These are phyloP conservation scores for Zizania latifolia DNA, from an alignment of 176 grass and related monocot genomes.

Conservation along the genomic window DNA sequence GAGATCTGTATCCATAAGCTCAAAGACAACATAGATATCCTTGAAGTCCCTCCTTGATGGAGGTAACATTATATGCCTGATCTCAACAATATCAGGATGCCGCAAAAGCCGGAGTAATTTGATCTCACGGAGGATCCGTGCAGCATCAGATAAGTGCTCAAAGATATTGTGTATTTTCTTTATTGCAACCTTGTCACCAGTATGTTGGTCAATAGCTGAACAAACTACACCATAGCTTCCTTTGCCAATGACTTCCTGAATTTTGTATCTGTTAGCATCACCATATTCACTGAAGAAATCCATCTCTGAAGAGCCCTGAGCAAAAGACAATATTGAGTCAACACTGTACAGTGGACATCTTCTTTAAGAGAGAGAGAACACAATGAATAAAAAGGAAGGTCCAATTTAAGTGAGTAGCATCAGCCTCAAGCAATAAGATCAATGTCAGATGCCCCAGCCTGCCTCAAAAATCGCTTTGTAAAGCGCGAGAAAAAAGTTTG, in stretches of 20 bases:
- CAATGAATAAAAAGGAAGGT: background rate
- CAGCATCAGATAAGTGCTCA: slow-evolving; percentile 89
- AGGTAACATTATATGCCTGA: slow-evolving; percentile 95
- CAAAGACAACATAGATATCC: slow-evolving; percentile 98
- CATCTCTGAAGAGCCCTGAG: slow-evolving; percentile 71
- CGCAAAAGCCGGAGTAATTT: slow-evolving; percentile 78
- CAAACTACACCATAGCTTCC: slow-evolving; percentile 95
- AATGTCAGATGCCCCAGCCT: slow-evolving; percentile 10
- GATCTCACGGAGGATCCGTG: slow-evolving; percentile 85
- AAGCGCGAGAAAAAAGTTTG: slow-evolving; percentile 2
- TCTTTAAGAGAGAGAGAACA: background rate
- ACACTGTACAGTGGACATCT: background rate
- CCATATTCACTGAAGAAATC: slow-evolving; percentile 94
- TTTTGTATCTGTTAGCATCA: slow-evolving; percentile 90
- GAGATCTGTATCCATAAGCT: slow-evolving; percentile 94
- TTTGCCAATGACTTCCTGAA: slow-evolving; percentile 91
- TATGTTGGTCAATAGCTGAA: slow-evolving; percentile 84
- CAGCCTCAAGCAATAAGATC: slow-evolving; percentile 2
- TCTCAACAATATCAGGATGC: slow-evolving; percentile 96
- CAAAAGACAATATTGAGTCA: slow-evolving; percentile 23
- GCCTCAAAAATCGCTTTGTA: background rate
- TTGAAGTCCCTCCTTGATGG: slow-evolving; percentile 84
- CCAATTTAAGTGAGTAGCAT: slow-evolving; percentile 8
- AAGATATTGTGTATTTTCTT: slow-evolving; percentile 97
- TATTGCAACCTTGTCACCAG: slow-evolving; percentile 87